A percentile compares a stretch with the other conserved stretches of the same genome.
Conservation (phyloP, 2,329 filamentous ascomycete species). For the Seiridium cupressi region DNA sequence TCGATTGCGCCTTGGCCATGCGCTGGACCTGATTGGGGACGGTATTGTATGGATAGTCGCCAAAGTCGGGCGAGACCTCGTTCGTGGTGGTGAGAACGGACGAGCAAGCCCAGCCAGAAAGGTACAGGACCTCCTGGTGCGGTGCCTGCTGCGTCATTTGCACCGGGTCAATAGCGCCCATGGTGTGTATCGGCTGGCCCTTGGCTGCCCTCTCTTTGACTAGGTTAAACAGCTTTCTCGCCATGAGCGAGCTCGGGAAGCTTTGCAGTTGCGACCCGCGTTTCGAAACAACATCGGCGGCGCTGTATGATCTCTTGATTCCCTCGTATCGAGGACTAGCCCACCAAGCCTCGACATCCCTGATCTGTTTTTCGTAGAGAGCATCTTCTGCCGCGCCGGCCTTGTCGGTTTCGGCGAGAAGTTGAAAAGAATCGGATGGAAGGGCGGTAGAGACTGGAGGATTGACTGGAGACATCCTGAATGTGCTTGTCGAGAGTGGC, state of each 20-base stretch:
- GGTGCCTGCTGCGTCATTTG: slow-evolving; percentile 99
- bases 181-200: slow-evolving; percentile 89
- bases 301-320: slow-evolving; percentile 88
- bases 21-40: slow-evolving; percentile 98
- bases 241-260: slow-evolving; percentile 93
- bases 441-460: slow-evolving; percentile 60
- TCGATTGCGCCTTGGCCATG: slow-evolving; percentile 91
- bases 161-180: slow-evolving; percentile 97
- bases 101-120: slow-evolving; percentile 97
- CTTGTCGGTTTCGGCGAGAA: slow-evolving; percentile 76
- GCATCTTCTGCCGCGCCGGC: slow-evolving; percentile 78
- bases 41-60: slow-evolving; percentile 98
- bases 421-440: slow-evolving; percentile 78
- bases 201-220: slow-evolving; percentile 74
- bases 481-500: slow-evolving; percentile 37
- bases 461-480: slow-evolving; percentile 56
- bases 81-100: slow-evolving; percentile 91
- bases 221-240: slow-evolving; percentile 88
- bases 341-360: slow-evolving; percentile 91
- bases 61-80: slow-evolving; percentile 96
- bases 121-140: slow-evolving; percentile 92
- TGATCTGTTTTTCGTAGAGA: slow-evolving; percentile 79
- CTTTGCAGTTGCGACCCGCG: slow-evolving; percentile 81
- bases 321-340: slow-evolving; percentile 77
- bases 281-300: slow-evolving; percentile 90